Conservation (phyloP, 352 stramenopile species). For the Globisporangium abappressorium region DNA sequence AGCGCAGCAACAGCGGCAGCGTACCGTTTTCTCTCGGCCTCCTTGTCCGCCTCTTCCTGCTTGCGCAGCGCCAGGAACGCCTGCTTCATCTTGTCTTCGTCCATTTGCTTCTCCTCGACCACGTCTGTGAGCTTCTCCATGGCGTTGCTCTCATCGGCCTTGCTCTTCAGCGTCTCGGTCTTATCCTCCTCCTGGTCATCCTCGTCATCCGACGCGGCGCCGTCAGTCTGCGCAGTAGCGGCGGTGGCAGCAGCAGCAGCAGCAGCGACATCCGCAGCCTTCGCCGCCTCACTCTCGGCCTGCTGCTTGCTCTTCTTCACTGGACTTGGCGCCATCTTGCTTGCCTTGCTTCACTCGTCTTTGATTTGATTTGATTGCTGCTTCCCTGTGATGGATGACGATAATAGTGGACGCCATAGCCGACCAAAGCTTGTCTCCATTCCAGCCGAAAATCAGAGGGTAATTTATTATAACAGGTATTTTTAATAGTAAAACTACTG, state of each 20-base stretch:
- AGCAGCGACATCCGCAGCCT: not conserved
- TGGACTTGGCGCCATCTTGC: constrained; percentile 36
- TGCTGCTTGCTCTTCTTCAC: constrained; percentile 33
- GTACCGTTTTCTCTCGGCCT: constrained; percentile 67
- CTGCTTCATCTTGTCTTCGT: constrained; percentile 88
- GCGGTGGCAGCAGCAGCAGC: constrained; percentile 11
- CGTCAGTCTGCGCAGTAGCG: constrained; percentile 18
- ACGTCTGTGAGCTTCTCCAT: constrained; percentile 85
- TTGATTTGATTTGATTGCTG: constrained; percentile 13
- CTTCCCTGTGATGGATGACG: not conserved
- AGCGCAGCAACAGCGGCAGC: not conserved
- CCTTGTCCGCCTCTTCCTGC: constrained; percentile 82
- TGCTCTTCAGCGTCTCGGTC: constrained; percentile 64
- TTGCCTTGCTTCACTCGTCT: not conserved
- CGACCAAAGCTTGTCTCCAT: not conserved
- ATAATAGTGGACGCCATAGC: constrained; percentile 6
- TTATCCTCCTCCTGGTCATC: constrained; percentile 43
- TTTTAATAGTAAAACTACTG: too few relatives aligned
- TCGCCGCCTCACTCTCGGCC: constrained; percentile 11
- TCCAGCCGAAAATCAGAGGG: not conserved
- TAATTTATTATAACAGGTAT: not conserved
- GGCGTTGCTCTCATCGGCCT: constrained; percentile 77
- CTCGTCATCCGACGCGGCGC: constrained; percentile 52
- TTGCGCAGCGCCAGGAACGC: constrained; percentile 73
- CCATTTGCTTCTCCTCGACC: constrained; percentile 86